A percentile compares a stretch with the other conserved stretches of the same genome.
phyloP scores from a whole-genome alignment of 2,329 filamentous ascomycete species.

The Talaromyces sp. region DNA sequence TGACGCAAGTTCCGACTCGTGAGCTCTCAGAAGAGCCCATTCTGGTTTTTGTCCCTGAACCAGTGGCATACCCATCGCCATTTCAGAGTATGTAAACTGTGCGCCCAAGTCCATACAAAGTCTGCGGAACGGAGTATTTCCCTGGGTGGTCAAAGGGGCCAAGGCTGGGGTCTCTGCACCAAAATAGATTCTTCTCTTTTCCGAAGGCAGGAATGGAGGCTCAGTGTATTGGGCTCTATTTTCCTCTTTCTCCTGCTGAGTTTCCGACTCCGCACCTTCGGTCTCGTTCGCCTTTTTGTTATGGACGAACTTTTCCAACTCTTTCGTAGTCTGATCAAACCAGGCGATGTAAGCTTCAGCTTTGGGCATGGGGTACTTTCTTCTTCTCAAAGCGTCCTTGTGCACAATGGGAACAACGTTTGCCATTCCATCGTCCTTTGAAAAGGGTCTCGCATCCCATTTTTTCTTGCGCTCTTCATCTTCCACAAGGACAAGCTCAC shows the following conservation, averaged over 20 bases:
- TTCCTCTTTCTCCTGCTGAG: conserved; percentile 52
- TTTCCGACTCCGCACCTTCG: conserved; percentile 21
- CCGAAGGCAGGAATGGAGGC: conserved; percentile 81
- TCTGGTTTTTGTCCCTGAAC: conserved; percentile 87
- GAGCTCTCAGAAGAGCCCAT: conserved; percentile 92
- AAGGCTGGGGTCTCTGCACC: conserved; percentile 87
- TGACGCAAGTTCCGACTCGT: conserved; percentile 73
- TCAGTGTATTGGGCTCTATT: conserved; percentile 79
- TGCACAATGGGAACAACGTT: conserved; percentile 68
- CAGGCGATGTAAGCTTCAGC: conserved; percentile 75
- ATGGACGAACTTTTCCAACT: conserved; percentile 49
- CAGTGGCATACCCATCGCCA: conserved; percentile 89
- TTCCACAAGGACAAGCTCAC: conserved; percentile 72
- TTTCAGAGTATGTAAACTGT: conserved; percentile 94
- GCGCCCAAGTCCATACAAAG: conserved; percentile 86
- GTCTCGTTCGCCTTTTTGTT: conserved; percentile 37
- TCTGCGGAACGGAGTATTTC: conserved; percentile 89
- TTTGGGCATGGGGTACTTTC: conserved; percentile 66
- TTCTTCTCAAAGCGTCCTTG: conserved; percentile 73
- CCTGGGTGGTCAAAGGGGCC: conserved; percentile 94
- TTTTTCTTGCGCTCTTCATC: conserved; percentile 49
- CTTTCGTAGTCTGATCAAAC: conserved; percentile 63
- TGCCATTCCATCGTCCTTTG: conserved; percentile 60
- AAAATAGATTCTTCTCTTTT: conserved; percentile 93
- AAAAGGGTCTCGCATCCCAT: conserved; percentile 24